Evolutionary conservation across 768 basidiomycete species (phyloP).

Genomic region (Dioszegia crocea): DNA sequence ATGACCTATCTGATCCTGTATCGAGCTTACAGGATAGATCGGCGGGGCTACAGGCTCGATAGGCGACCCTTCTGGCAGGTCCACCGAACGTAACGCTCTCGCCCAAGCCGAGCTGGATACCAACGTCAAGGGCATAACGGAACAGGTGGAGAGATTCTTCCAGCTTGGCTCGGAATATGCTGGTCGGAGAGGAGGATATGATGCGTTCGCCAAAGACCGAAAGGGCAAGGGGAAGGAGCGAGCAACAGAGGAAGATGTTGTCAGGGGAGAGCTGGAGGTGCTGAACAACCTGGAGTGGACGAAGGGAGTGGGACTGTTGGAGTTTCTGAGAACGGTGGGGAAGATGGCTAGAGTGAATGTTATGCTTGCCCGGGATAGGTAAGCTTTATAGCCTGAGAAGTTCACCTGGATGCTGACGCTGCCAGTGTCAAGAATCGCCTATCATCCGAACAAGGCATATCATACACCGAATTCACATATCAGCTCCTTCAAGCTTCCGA

Average conservation of each 20-base stretch:
- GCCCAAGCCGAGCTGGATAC: conserved; percentile 58
- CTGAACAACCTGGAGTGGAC: conserved; percentile 77
- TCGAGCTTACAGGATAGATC: conserved; percentile 57
- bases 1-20: not conserved
- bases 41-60: conserved; percentile 95
- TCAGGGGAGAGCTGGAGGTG: conserved; percentile 50
- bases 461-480: conserved; percentile 98
- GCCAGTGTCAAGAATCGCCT: conserved; percentile 76
- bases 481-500: conserved; percentile 96
- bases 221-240: not conserved
- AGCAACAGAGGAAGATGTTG: not conserved
- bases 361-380: conserved; percentile 91
- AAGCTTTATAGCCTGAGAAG: conserved; percentile 21
- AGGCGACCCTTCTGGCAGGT: conserved; percentile 90
- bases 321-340: conserved; percentile 79
- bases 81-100: conserved; percentile 70
- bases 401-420: not conserved
- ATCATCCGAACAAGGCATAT: conserved; percentile 72
- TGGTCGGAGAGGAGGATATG: not conserved
- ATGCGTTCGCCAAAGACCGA: not conserved
- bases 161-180: conserved; percentile 63
- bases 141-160: conserved; percentile 71
- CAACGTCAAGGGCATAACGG: conserved; percentile 65
- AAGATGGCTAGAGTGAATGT: conserved; percentile 73
- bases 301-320: conserved; percentile 64